Evolutionary conservation across 208 protist genomes (phyloP).

Genomic region (Leishmania guyanensis): DNA sequence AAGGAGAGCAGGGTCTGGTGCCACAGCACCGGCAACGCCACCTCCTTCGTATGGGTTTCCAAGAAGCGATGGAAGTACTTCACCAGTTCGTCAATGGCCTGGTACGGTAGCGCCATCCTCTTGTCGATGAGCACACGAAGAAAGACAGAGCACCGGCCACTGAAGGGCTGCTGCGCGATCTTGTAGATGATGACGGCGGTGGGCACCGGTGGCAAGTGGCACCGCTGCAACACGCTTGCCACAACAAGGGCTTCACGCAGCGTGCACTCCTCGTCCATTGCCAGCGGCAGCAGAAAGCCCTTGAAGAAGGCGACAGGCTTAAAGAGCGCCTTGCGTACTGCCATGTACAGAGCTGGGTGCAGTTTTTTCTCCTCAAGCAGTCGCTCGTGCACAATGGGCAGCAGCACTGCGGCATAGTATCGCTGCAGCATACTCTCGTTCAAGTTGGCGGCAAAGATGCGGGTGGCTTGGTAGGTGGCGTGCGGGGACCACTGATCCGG

Average conservation of each 20-base stretch:
- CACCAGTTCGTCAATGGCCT: constrained; percentile 96
- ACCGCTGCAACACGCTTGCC: constrained; percentile 92
- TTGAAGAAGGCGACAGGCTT: constrained; percentile 99
- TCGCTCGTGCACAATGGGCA: constrained; percentile 93
- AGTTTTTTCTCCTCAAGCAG: constrained; percentile 90
- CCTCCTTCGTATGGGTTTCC: constrained; percentile 70
- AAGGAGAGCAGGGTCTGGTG: constrained; percentile 97
- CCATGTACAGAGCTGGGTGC: constrained; percentile 98
- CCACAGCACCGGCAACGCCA: constrained; percentile 96
- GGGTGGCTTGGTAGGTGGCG: constrained; percentile 95
- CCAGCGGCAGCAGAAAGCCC: constrained; percentile 98
- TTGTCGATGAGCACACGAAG: constrained; percentile 97
- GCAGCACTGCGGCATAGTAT: constrained; percentile 97
- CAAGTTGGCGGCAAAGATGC: constrained; percentile 97
- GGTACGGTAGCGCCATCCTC: constrained; percentile 97
- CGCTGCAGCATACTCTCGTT: constrained; percentile 97
- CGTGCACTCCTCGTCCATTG: constrained; percentile 93
- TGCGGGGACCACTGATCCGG: constrained; percentile 96
- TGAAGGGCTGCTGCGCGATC: constrained; percentile 93
- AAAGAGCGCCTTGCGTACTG: constrained; percentile 97
- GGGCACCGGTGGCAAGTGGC: constrained; percentile 87
- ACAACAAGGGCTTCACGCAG: constrained; percentile 96
- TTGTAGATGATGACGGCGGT: constrained; percentile 95
- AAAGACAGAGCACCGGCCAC: constrained; percentile 92
- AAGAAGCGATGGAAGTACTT: constrained; percentile 95